Conservation (phyloP, 2,329 filamentous ascomycete species). For the Arthrobotrys megalospora region DNA sequence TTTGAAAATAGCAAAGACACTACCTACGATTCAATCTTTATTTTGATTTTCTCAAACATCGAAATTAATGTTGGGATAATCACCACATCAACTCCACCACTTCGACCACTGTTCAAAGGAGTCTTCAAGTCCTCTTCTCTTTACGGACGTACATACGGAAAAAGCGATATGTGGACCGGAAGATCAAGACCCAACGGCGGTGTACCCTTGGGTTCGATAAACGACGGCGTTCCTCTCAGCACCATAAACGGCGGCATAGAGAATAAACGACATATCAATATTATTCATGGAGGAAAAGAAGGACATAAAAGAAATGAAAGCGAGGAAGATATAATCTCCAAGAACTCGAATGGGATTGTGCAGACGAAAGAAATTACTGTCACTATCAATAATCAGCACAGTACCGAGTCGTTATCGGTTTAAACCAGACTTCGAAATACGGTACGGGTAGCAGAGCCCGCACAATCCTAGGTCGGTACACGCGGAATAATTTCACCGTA, state of each 20-base stretch:
- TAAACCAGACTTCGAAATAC: background rate
- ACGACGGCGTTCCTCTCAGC: background rate
- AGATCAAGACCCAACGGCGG: conserved; percentile 35
- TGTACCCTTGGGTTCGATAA: conserved; percentile 19
- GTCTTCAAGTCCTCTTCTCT: conserved; percentile 51
- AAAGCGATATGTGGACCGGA: conserved; percentile 36
- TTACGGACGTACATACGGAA: conserved; percentile 20
- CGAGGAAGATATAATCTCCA: conserved; percentile 49
- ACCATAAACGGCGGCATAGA: background rate
- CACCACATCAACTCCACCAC: conserved; percentile 68
- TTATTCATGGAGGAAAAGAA: conserved; percentile 37
- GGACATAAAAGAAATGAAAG: conserved; percentile 39
- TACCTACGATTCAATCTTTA: conserved; percentile 61
- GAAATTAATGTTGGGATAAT: conserved; percentile 69
- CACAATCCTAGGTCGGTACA: no score
- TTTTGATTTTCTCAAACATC: conserved; percentile 64
- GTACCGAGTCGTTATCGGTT: conserved; percentile 40
- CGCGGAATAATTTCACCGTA: no score
- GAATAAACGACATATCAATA: conserved; percentile 1
- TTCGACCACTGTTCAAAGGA: conserved; percentile 67
- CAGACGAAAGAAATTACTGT: conserved; percentile 36
- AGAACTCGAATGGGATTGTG: conserved; percentile 39
- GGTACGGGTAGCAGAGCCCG: no score
- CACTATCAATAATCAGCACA: conserved; percentile 32
- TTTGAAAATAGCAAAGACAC: conserved; percentile 61